Conservation (phyloP, 1,284 basidiomycete species). For the Vanrija pseudolonga region DNA sequence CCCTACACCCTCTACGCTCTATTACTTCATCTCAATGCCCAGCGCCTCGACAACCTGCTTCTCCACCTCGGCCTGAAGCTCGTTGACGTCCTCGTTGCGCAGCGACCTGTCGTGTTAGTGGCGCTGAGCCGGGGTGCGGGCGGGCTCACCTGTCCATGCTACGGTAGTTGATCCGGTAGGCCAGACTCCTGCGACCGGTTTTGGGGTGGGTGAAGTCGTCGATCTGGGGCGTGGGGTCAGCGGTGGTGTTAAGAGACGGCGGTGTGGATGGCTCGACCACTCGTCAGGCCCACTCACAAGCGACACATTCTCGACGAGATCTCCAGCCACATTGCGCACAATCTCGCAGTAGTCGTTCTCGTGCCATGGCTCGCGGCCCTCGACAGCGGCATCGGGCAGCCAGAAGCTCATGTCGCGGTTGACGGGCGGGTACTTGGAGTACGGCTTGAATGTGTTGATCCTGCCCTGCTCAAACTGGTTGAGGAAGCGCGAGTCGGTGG, state of each 20-base stretch:
- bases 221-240: slow-evolving; percentile 57
- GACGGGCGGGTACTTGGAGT: slow-evolving; percentile 83
- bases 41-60: slow-evolving; percentile 50
- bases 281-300: slow-evolving; percentile 40
- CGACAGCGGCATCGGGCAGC: slow-evolving; percentile 54
- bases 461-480: slow-evolving; percentile 75
- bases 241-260: too few relatives aligned
- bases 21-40: slow-evolving; percentile 47
- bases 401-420: slow-evolving; percentile 92
- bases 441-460: slow-evolving; percentile 76
- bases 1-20: not conserved
- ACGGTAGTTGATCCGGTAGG: slow-evolving; percentile 90
- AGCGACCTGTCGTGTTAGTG: slow-evolving; percentile 59
- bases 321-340: slow-evolving; percentile 85
- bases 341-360: slow-evolving; percentile 98
- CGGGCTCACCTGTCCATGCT: slow-evolving; percentile 90
- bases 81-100: slow-evolving; percentile 85
- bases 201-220: slow-evolving; percentile 91
- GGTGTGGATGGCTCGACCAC: too few relatives aligned
- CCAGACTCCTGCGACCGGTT: slow-evolving; percentile 71
- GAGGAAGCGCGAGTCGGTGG: slow-evolving; percentile 78
- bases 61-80: slow-evolving; percentile 59
- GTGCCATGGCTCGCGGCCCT: slow-evolving; percentile 57
- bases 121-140: not conserved
- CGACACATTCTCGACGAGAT: slow-evolving; percentile 85